phyloP scores from a whole-genome alignment of 768 basidiomycete genomes.

The Tulasnella sp. region DNA sequence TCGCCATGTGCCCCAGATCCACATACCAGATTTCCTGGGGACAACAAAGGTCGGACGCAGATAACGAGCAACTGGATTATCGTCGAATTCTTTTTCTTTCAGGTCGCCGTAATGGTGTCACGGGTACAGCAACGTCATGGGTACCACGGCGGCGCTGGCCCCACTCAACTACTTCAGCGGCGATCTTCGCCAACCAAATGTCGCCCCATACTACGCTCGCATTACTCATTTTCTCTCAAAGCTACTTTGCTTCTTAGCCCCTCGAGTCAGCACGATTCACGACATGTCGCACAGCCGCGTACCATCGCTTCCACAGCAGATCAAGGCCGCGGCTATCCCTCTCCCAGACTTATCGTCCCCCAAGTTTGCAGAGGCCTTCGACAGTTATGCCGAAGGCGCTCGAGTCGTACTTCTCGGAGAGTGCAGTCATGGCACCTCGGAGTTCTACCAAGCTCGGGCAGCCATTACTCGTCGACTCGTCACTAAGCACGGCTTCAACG shows the following conservation, averaged over 20 bases:
- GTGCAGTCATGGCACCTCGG: slow-evolving; percentile 43
- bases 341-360: not conserved
- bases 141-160: not conserved
- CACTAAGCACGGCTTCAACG: slow-evolving; percentile 43
- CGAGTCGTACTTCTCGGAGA: slow-evolving; percentile 44
- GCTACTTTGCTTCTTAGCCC: not conserved
- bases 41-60: not conserved
- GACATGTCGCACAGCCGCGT: not conserved
- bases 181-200: not conserved
- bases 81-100: not conserved
- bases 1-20: not conserved
- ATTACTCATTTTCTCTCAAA: not conserved
- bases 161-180: not conserved
- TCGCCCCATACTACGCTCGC: not conserved
- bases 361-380: slow-evolving; percentile 56
- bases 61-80: not conserved
- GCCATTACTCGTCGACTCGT: slow-evolving; percentile 43
- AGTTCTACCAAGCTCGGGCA: slow-evolving; percentile 44
- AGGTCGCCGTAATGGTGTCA: not conserved
- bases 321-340: not conserved
- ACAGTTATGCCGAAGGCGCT: slow-evolving; percentile 44
- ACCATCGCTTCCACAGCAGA: not conserved
- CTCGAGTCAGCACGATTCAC: not conserved
- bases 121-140: not conserved
- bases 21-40: not conserved